A percentile compares a stretch with the other conserved stretches of the same genome.
These are phyloP conservation scores for Diaporthe ilicicola DNA, from an alignment of 2,329 filamentous ascomycete genomes.

Conservation along the genomic window DNA sequence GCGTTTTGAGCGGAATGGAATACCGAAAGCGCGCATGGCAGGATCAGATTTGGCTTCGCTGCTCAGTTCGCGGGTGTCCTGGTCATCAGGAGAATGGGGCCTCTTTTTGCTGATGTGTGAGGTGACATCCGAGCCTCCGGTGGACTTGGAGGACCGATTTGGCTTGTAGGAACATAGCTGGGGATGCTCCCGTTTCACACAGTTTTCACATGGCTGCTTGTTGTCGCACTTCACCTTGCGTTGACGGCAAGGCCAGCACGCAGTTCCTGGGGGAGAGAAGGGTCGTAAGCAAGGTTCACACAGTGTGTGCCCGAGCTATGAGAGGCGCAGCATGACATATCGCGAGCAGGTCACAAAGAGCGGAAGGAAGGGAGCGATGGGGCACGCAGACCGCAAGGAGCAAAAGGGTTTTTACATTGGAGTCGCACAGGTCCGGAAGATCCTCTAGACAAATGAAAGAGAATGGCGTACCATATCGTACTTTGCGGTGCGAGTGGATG, in stretches of 20 bases:
- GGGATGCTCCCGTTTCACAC: conserved; percentile 71
- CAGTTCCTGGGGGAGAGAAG: conserved; percentile 56
- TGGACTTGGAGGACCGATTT: conserved; percentile 54
- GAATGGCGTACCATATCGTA: conserved; percentile 67
- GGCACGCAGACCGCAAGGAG: neutral
- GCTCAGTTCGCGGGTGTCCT: conserved; percentile 48
- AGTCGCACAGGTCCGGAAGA: neutral
- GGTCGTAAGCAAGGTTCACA: neutral
- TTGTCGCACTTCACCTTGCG: conserved; percentile 76
- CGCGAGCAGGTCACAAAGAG: neutral
- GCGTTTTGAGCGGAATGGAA: conserved; percentile 28
- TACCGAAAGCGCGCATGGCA: conserved; percentile 45
- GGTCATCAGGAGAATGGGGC: conserved; percentile 39
- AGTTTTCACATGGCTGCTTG: conserved; percentile 74
- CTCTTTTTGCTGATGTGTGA: conserved; percentile 34
- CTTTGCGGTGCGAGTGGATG: conserved; percentile 74
- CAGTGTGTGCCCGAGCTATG: neutral
- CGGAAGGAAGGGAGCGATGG: neutral
- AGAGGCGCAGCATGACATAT: neutral
- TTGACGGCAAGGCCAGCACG: conserved; percentile 74
- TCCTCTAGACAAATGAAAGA: neutral
- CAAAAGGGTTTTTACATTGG: neutral
- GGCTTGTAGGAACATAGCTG: conserved; percentile 74
- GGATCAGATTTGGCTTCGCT: conserved; percentile 49
- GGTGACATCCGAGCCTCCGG: conserved; percentile 35